Evolutionary conservation across 192 early-diverging fungal species (phyloP), one percentile per base, ranked within the genome.

Genomic region (Geranomyces variabilis): DNA sequence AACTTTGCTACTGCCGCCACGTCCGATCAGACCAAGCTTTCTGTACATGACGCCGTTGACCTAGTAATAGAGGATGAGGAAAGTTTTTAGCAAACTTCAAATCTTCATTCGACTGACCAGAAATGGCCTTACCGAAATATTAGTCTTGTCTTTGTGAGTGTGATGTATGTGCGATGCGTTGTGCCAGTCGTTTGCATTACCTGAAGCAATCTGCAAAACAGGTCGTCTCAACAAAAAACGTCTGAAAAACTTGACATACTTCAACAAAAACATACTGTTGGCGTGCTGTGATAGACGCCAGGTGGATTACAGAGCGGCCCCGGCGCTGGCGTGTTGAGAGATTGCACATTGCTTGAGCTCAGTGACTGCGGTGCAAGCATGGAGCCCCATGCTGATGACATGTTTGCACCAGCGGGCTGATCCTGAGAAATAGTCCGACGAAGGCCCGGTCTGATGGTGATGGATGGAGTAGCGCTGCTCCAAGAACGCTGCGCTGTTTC

Each of bases 1-100:
- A 12, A 98, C 96, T 79, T 92, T 96, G 63, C 90, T 90, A 48
- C 87, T 92, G 34, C 94, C 96, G 22, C 96, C 96, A 13, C 88
- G 83, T 0, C 95, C 96, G 10, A 95, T 88, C 13, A 78, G 46
- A 19, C 73, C 79, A 22, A 84, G 68, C 45, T 77, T 46, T 56
- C 65, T 31, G 75, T 84, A 86, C 14, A 56, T 24, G 9, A 49
- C 51, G 10, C 75, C 71, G 69, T 83, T 83, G 22, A 86, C 80
- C 58, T 60, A 28, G 4, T 28, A 22, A 61, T 44, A 29, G 46
- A 66, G 19, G 60, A 21, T 43, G 10, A 36, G 0, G n/a, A n/a
- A n/a, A n/a, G n/a, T n/a, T n/a, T n/a, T n/a, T n/a, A n/a, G n/a
- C 22, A n/a, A 1, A 22, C 48, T n/a, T 22, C 19, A 22, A 17